Conservation (phyloP, 371 early-diverging fungal species). For the Syncephalis plumigaleata region DNA sequence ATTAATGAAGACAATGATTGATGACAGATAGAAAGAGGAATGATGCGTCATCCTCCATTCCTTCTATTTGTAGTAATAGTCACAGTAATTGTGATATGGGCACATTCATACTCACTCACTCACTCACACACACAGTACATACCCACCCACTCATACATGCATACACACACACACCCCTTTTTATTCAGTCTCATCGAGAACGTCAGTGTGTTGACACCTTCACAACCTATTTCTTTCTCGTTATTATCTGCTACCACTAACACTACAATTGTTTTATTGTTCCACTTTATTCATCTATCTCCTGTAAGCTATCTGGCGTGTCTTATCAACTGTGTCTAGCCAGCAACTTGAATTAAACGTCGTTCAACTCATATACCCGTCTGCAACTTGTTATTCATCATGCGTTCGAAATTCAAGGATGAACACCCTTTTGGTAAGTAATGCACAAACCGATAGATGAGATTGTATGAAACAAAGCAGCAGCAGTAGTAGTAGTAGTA, state of each 20-base stretch:
- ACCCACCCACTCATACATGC: neutral
- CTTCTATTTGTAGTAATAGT: neutral
- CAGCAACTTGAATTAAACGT: too few species aligned
- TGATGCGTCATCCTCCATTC: neutral
- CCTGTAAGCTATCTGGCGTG: too few species aligned
- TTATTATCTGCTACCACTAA: too few species aligned
- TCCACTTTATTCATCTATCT: neutral
- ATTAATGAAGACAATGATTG: too few species aligned
- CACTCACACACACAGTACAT: neutral
- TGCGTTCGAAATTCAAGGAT: constrained; percentile 91
- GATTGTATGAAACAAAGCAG: too few species aligned
- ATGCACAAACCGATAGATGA: too few species aligned
- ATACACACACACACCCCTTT: neutral
- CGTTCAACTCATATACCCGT: too few species aligned
- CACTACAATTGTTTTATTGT: too few species aligned
- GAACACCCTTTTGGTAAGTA: constrained; percentile 84
- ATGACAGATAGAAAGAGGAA: neutral
- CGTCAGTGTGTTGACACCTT: neutral
- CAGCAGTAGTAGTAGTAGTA: too few species aligned
- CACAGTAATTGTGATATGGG: too few species aligned
- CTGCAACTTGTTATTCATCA: constrained; percentile 10
- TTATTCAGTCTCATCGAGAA: neutral
- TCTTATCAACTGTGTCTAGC: too few species aligned
- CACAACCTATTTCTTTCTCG: neutral
- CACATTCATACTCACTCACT: too few species aligned